Evolutionary conservation across 148 eudicot species (phyloP).

Genomic region (Rhododendron mucronatum): DNA sequence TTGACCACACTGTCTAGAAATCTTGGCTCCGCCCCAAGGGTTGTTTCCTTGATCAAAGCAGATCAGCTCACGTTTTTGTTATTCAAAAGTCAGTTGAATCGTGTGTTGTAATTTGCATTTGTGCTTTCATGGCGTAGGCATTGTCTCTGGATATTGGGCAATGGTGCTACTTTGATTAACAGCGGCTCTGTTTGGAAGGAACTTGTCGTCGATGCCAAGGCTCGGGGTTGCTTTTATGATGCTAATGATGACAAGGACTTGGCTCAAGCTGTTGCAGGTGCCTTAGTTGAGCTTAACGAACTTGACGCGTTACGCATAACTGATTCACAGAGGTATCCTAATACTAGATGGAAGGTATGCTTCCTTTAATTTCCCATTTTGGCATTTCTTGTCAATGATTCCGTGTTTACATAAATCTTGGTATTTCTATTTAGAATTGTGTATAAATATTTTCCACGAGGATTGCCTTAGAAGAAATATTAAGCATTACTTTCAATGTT

Average conservation of each 20-base stretch:
- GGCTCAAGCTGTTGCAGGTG: slow-evolving; percentile 17
- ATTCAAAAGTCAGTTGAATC: no score
- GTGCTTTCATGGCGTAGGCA: slow-evolving; percentile 19
- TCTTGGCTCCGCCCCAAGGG: neutral
- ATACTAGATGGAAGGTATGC: slow-evolving; percentile 48
- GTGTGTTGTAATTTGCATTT: neutral
- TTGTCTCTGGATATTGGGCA: slow-evolving; percentile 47
- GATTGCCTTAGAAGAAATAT: neutral
- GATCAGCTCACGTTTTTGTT: neutral
- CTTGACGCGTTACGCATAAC: slow-evolving; percentile 9
- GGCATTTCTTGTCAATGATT: neutral
- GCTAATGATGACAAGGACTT: slow-evolving; percentile 31
- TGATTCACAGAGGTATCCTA: slow-evolving; percentile 18
- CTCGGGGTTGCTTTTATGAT: slow-evolving; percentile 27
- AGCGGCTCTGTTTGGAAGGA: slow-evolving; percentile 41
- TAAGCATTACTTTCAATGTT: neutral
- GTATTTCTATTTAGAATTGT: no score
- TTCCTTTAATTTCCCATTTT: neutral
- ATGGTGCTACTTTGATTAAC: slow-evolving; percentile 25
- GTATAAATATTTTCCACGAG: neutral
- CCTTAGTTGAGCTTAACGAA: slow-evolving; percentile 22
- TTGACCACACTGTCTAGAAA: neutral
- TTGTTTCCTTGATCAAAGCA: neutral
- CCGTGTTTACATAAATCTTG: neutral
- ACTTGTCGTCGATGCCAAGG: slow-evolving; percentile 28